Conservation (phyloP, 495 filamentous ascomycete species). For the Penicillium tannophilum region DNA sequence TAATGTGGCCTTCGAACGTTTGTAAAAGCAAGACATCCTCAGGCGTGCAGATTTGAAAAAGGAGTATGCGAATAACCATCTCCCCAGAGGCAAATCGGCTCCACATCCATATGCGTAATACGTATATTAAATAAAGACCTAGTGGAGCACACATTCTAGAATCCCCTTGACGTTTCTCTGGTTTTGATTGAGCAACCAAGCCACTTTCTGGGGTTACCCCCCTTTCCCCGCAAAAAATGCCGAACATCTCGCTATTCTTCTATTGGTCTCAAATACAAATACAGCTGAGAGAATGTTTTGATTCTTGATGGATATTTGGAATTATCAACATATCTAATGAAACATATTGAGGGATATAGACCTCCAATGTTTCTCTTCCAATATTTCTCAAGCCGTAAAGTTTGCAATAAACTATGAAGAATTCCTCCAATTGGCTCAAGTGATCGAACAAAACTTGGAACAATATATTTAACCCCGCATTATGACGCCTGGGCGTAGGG, state of each 20-base stretch:
- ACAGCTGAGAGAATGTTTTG: too few relatives aligned
- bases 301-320: too few relatives aligned
- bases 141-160: neutral
- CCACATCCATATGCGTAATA: neutral
- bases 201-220: neutral
- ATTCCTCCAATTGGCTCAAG: neutral
- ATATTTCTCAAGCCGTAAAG: neutral
- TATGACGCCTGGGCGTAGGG: neutral
- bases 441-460: neutral
- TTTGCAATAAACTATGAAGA: neutral
- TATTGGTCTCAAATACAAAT: too few relatives aligned
- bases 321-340: too few relatives aligned
- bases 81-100: neutral
- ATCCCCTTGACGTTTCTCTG: neutral
- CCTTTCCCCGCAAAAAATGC: neutral
- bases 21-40: neutral
- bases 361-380: too few relatives aligned
- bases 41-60: neutral
- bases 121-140: neutral
- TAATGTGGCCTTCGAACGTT: neutral
- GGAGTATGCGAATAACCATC: neutral
- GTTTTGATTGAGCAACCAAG: neutral
- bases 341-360: too few relatives aligned
- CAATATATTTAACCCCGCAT: neutral
- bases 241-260: neutral